Conservation (phyloP, 495 filamentous ascomycete species). For the Glarea lozoyensis region DNA sequence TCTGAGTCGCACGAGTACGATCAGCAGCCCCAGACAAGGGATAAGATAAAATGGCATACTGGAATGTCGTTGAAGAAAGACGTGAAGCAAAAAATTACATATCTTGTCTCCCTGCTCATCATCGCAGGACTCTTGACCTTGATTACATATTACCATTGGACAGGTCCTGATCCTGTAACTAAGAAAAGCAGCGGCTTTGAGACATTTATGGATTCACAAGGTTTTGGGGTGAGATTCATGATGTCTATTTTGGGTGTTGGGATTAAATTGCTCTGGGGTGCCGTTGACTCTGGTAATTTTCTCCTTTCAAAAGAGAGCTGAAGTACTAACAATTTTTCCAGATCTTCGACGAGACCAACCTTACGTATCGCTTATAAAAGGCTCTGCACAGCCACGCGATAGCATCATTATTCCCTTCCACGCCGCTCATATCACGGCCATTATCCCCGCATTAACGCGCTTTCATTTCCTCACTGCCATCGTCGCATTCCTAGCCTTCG, state of each 20-base stretch:
- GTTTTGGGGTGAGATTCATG: conserved; percentile 26
- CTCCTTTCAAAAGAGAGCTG: too few relatives aligned
- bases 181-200: conserved; percentile 19
- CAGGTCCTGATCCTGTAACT: conserved; percentile 1
- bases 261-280: conserved; percentile 24
- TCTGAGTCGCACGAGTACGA: neutral
- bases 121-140: neutral
- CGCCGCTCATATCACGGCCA: conserved; percentile 4
- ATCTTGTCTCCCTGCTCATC: conserved; percentile 1
- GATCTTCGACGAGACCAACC: conserved; percentile 4
- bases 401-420: conserved; percentile 5
- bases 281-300: conserved; percentile 22
- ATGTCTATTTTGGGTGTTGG: conserved; percentile 23
- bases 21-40: neutral
- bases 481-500: conserved; percentile 1
- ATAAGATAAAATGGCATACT: neutral
- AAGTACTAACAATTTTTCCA: neutral
- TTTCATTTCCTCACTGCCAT: conserved; percentile 3
- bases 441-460: conserved; percentile 3
- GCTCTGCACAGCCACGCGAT: neutral
- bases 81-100: conserved; percentile 2
- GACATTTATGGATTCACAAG: conserved; percentile 23
- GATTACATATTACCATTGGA: conserved; percentile 9
- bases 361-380: conserved; percentile 2
- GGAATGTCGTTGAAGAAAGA: too few relatives aligned